Evolutionary conservation across 768 basidiomycete genomes (phyloP).

Genomic region (Trametes cinnabarina): DNA sequence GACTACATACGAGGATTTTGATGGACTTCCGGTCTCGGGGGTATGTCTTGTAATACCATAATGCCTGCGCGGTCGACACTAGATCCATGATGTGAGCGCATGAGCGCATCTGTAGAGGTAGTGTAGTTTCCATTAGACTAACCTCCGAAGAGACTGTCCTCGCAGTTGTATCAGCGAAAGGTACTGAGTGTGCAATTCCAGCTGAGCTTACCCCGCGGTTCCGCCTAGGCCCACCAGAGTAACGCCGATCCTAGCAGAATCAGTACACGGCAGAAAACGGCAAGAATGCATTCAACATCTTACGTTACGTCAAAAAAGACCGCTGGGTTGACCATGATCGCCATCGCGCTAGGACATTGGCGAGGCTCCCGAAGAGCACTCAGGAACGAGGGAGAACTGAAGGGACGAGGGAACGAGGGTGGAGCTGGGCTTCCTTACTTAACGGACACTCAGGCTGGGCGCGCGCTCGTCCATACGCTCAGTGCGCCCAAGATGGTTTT

Average conservation of each 20-base stretch:
- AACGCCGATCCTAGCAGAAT: background rate
- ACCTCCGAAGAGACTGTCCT: constrained; percentile 9
- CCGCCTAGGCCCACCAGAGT: constrained; percentile 8
- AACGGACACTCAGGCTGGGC: too few relatives aligned
- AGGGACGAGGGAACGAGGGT: background rate
- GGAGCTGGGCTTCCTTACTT: background rate
- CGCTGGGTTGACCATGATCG: constrained; percentile 2
- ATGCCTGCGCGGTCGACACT: constrained; percentile 6
- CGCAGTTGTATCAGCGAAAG: too few relatives aligned
- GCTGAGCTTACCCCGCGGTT: constrained; percentile 1
- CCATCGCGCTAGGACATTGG: background rate
- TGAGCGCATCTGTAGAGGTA: background rate
- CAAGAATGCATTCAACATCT: background rate
- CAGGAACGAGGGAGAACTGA: background rate
- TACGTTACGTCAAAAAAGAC: constrained; percentile 13
- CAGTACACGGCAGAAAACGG: background rate
- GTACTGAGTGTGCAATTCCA: background rate
- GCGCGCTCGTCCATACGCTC: background rate
- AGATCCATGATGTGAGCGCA: background rate
- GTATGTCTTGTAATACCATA: constrained; percentile 15
- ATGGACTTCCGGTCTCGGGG: constrained; percentile 10
- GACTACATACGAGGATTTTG: background rate
- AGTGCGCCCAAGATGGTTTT: background rate
- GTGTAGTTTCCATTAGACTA: too few relatives aligned
- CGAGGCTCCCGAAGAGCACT: background rate